These are phyloP conservation scores for Pezicula carpinea DNA, from an alignment of 2,329 filamentous ascomycete genomes.

Conservation along the genomic window DNA sequence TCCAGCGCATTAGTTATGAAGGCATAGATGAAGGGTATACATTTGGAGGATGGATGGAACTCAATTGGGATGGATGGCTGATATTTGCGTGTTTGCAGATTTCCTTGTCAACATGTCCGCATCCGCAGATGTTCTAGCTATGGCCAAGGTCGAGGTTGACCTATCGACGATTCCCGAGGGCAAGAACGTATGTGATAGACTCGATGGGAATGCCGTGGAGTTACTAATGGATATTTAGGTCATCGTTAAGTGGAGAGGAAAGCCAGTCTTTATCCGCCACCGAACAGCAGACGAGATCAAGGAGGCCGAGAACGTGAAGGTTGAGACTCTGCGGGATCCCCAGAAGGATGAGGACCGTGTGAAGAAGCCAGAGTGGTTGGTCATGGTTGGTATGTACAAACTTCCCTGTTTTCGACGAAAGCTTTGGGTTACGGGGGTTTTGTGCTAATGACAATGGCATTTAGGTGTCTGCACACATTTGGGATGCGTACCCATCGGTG, in stretches of 20 bases:
- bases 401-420: background rate
- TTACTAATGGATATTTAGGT: slow-evolving; percentile 48
- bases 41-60: background rate
- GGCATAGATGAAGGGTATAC: background rate
- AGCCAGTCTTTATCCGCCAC: slow-evolving; percentile 99
- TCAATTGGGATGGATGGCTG: slow-evolving; percentile 20
- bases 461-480: slow-evolving; percentile 97
- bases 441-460: slow-evolving; percentile 19
- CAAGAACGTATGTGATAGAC: slow-evolving; percentile 77
- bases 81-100: slow-evolving; percentile 51
- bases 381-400: slow-evolving; percentile 78
- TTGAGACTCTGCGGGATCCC: slow-evolving; percentile 82
- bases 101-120: slow-evolving; percentile 99
- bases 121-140: slow-evolving; percentile 95
- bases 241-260: slow-evolving; percentile 99
- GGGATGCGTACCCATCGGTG: slow-evolving; percentile 97
- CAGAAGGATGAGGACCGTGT: slow-evolving; percentile 88
- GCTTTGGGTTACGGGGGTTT: background rate
- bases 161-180: slow-evolving; percentile 90
- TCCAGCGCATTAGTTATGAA: slow-evolving; percentile 1
- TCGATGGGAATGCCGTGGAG: slow-evolving; percentile 3
- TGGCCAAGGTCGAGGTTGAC: slow-evolving; percentile 99
- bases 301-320: slow-evolving; percentile 85
- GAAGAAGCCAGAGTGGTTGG: slow-evolving; percentile 96
- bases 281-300: slow-evolving; percentile 89